Evolutionary conservation across 1,139 yeast species (phyloP), one percentile per base, ranked within the genome.

Genomic region (Suhomyces terraborum): DNA sequence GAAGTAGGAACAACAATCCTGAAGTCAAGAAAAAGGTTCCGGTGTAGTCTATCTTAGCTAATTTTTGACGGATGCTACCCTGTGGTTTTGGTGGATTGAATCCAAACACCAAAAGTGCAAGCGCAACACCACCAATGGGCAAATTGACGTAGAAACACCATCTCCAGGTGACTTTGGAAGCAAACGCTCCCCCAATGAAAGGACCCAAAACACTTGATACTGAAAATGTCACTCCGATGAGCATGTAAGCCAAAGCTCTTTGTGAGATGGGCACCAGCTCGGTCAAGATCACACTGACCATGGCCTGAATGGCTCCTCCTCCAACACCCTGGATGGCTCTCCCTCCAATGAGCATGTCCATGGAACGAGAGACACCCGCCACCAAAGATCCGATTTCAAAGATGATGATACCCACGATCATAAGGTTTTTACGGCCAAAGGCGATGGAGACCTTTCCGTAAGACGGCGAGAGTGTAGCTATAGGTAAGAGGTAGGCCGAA

Each of bases 81-180:
- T 58, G 58, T 2, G 79, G 69, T 32, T 51, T 64, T 10, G 83
- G 84, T 12, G 88, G 86, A 32, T 75, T 67, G 61, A 80, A 82
- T n/a, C 75, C 68, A 33, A 69, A 52, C 6, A 67, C 44, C 36
- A 84, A 66, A 16, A 75, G 55, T 0, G 62, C 56, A 13, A 75
- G 60, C 1, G 85, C 82, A 4, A 73, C 47, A 0, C 84, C 88
- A 13, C 87, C 86, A 36, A 83, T 64, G 4, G 91, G 88, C 44
- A 85, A 61, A 56, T 84, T 84, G 52, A 85, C 72, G 59, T 80
- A 85, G 58, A 84, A 85, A 52, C 88, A 80, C 91, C 91, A 84
- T 57, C 93, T 71, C 93, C 93, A 85, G 13, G 80, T 67, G 2
- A 78, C 81, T 38, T 77, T 69, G 10, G 78, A 57, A 2, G 86